A percentile compares a stretch with the other conserved stretches of the same genome.
phyloP scores from a whole-genome alignment of 352 stramenopile genomes.

The Thalassiosira hispida region DNA sequence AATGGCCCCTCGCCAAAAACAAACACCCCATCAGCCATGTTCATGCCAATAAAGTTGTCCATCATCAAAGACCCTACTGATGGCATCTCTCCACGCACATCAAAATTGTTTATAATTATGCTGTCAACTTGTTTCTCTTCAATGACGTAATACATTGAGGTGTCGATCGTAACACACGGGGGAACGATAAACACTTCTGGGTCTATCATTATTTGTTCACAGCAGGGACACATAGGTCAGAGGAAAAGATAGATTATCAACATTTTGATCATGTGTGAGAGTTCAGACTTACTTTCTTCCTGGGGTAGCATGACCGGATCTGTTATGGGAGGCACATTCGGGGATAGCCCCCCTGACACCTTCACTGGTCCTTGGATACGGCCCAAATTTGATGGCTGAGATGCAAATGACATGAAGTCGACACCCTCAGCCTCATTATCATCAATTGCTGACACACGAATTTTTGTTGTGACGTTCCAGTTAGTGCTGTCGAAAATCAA shows the following conservation, averaged over 20 bases:
- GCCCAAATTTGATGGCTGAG: slow-evolving; percentile 47
- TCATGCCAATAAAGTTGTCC: slow-evolving; percentile 40
- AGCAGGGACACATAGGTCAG: not conserved
- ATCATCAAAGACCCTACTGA: slow-evolving; percentile 30
- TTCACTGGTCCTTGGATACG: slow-evolving; percentile 50
- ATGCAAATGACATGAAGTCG: slow-evolving; percentile 52
- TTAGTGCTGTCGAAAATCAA: slow-evolving; percentile 27
- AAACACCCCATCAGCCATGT: slow-evolving; percentile 42
- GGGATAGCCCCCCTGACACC: slow-evolving; percentile 31
- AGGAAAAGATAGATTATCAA: too few species aligned
- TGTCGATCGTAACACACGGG: slow-evolving; percentile 31
- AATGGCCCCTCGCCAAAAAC: not conserved
- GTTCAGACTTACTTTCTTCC: slow-evolving; percentile 22
- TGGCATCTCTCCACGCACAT: slow-evolving; percentile 28
- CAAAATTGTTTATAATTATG: slow-evolving; percentile 51
- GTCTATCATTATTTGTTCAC: not conserved
- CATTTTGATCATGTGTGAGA: too few species aligned
- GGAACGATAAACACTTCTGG: slow-evolving; percentile 26
- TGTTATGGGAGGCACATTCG: slow-evolving; percentile 31
- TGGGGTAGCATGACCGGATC: slow-evolving; percentile 45
- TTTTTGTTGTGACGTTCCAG: slow-evolving; percentile 25
- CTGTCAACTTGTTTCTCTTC: slow-evolving; percentile 50
- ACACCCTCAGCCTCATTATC: slow-evolving; percentile 52
- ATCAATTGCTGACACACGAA: slow-evolving; percentile 47
- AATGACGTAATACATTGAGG: slow-evolving; percentile 19